Evolutionary conservation across 306 rosid genomes (phyloP).

Genomic region (Prosopis cineraria): DNA sequence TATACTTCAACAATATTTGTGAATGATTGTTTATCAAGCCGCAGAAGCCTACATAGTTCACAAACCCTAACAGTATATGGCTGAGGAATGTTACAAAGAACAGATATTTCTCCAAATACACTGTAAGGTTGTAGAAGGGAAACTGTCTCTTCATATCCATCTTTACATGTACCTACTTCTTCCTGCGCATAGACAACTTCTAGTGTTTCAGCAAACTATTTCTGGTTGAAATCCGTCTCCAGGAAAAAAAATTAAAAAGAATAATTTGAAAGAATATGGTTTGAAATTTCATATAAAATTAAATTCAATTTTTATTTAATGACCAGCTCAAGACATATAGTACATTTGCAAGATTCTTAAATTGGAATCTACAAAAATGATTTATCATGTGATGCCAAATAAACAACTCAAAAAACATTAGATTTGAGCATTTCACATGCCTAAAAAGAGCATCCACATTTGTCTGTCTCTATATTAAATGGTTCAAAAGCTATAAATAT

Average conservation of each 20-base stretch:
- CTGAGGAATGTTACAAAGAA: conserved; percentile 96
- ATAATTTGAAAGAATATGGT: conserved; percentile 8
- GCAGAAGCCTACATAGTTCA: conserved; percentile 81
- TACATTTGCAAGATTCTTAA: conserved; percentile 2
- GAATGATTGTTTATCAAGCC: conserved; percentile 90
- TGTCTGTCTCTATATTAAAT: background rate
- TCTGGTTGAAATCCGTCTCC: background rate
- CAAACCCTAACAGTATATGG: conserved; percentile 86
- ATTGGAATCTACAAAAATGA: background rate
- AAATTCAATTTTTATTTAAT: background rate
- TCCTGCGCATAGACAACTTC: conserved; percentile 59
- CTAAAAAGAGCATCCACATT: background rate
- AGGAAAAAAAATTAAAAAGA: background rate
- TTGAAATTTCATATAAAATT: conserved; percentile 3
- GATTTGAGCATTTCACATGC: background rate
- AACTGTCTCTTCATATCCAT: conserved; percentile 78
- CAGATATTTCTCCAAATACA: conserved; percentile 83
- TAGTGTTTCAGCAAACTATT: conserved; percentile 8
- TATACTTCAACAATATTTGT: conserved; percentile 80
- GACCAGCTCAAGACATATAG: conserved; percentile 20
- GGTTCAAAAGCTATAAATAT: conserved; percentile 25
- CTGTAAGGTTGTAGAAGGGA: conserved; percentile 56
- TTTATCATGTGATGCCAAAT: conserved; percentile 10
- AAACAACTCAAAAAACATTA: conserved; percentile 22
- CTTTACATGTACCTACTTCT: conserved; percentile 66